A percentile compares a stretch with the other conserved stretches of the same genome.
phyloP scores from a whole-genome alignment of 2,329 filamentous ascomycete genomes.

The Septoria petroselini region DNA sequence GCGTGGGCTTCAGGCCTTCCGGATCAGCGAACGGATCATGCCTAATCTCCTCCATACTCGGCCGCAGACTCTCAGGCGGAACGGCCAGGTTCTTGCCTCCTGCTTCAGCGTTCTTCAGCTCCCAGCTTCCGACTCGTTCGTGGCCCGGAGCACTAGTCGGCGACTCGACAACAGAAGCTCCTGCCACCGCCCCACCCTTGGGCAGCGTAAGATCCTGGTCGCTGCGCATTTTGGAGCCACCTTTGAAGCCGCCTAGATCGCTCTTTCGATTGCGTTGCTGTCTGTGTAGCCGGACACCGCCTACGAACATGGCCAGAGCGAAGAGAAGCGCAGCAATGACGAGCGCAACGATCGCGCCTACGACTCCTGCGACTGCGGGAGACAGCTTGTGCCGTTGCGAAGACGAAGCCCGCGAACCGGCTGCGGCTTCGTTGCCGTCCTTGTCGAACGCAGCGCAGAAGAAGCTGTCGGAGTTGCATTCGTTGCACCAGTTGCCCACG shows the following conservation, averaged over 20 bases:
- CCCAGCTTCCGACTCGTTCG: conserved; percentile 58
- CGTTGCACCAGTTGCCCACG: conserved; percentile 53
- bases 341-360: conserved; percentile 55
- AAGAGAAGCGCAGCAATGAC: conserved; percentile 46
- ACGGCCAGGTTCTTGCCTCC: conserved; percentile 25
- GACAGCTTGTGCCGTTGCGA: neutral
- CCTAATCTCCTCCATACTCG: conserved; percentile 44
- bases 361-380: conserved; percentile 48
- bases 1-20: conserved; percentile 43
- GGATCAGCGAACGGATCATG: conserved; percentile 37
- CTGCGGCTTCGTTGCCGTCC: conserved; percentile 11
- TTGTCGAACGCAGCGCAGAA: conserved; percentile 51
- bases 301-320: conserved; percentile 44
- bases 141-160: conserved; percentile 38
- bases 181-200: conserved; percentile 42
- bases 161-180: conserved; percentile 37
- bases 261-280: conserved; percentile 20
- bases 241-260: conserved; percentile 56
- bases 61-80: conserved; percentile 33
- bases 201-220: conserved; percentile 53
- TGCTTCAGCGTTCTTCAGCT: conserved; percentile 45
- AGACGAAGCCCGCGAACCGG: neutral
- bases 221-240: conserved; percentile 52
- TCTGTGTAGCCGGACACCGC: conserved; percentile 48
- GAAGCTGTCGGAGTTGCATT: conserved; percentile 42